Evolutionary conservation across 305 asterid genomes (phyloP).

Genomic region (Fraxinus dipetala): DNA sequence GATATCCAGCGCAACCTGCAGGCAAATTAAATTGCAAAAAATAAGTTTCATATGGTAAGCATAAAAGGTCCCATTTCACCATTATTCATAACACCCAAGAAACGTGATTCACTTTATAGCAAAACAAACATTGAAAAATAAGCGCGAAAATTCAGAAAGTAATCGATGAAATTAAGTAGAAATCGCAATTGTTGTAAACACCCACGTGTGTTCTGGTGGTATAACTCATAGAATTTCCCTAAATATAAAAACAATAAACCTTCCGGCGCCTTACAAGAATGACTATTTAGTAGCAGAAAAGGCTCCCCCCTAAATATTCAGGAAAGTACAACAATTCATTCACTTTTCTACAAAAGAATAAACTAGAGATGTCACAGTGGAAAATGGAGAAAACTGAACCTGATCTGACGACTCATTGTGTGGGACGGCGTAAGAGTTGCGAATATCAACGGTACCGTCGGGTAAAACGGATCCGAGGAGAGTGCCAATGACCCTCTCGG

Average conservation of each 20-base stretch:
- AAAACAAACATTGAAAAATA: background rate
- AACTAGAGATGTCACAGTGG: background rate
- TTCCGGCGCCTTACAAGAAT: background rate
- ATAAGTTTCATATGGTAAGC: background rate
- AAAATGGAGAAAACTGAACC: slow-evolving; percentile 34
- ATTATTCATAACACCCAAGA: background rate
- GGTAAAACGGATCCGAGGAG: slow-evolving; percentile 78
- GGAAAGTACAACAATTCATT: background rate
- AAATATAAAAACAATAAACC: background rate
- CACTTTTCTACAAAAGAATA: background rate
- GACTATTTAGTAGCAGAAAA: background rate
- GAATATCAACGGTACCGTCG: slow-evolving; percentile 80
- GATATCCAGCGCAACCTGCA: slow-evolving; percentile 86
- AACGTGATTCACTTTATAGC: background rate
- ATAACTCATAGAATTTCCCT: background rate
- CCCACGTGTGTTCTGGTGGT: background rate
- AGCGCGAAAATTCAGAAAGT: background rate
- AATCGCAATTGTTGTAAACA: background rate
- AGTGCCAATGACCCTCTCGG: slow-evolving; percentile 91
- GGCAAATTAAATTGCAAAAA: background rate
- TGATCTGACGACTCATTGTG: slow-evolving; percentile 77
- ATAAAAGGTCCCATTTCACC: background rate
- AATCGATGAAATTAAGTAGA: background rate
- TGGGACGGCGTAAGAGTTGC: slow-evolving; percentile 84
- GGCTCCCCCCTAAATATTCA: background rate